Evolutionary conservation across 2,329 filamentous ascomycete species (phyloP), one percentile per base, ranked within the genome.

Genomic region (Botrytis deweyae): DNA sequence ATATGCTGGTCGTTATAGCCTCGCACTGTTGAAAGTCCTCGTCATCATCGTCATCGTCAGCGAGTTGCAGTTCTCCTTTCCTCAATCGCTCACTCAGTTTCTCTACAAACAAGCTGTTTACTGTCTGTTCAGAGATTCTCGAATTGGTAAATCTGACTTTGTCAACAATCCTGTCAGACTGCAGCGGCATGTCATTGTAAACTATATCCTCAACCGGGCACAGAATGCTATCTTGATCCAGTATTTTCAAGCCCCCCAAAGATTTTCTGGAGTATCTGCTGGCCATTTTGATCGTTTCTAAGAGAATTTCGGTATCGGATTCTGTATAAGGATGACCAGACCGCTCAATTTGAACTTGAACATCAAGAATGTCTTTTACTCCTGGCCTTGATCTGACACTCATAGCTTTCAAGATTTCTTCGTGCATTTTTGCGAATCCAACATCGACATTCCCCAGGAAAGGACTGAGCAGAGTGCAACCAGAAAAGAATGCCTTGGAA

Each of bases 21-120:
- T 83, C 81, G 14, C 72, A 73, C 75, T 81, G 82, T 20, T 77
- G 76, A 65, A 81, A 83, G 44, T 82, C 81, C 29, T 70, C 58
- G 22, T 81, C 78, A 10, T 81, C 81, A 65, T 80, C 76, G 42
- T 77, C 76, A 70, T 70, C 29, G 46, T 79, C 78, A 38, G 75
- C 74, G 42, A 79, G 70, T 18, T 78, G 72, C n/a, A 80, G 59
- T 58, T 75, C 58, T 9, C 75, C 76, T 58, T 78, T 78, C 12
- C 74, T 72, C 25, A 76, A 36, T 46, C 68, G 73, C 33, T 78
- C 73, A 29, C 77, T 78, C 4, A 79, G 44, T 25, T 25, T 40
- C n/a, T 74, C 75, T 62, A 80, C 80, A 1, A 38, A 70, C 42
- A 80, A 75, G 22, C 20, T 72, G 2, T 66, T 7, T 9, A 76